phyloP scores from a whole-genome alignment of 2,329 filamentous ascomycete species.

The Trichoderma koningii region DNA sequence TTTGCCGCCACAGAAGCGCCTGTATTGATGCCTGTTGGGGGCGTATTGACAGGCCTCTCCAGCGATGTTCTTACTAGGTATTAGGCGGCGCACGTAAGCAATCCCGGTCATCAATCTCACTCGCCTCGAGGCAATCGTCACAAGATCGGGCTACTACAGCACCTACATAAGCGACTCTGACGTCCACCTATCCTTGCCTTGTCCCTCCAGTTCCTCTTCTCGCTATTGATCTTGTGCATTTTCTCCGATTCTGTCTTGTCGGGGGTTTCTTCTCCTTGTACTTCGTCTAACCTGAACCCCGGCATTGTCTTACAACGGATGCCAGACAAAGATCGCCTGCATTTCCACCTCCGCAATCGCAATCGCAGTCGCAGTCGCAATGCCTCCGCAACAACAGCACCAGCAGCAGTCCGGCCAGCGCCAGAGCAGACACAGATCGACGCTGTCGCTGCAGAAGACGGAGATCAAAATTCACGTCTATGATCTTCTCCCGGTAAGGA shows the following conservation, averaged over 20 bases:
- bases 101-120: conserved; percentile 6
- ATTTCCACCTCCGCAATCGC: conserved; percentile 33
- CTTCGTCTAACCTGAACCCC: neutral
- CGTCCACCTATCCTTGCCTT: neutral
- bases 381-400: conserved; percentile 20
- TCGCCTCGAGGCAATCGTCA: conserved; percentile 1
- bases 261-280: too few relatives aligned
- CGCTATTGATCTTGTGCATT: too few relatives aligned
- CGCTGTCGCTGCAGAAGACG: conserved; percentile 69
- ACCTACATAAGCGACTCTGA: neutral
- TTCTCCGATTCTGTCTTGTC: too few relatives aligned
- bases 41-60: conserved; percentile 7
- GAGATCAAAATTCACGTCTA: conserved; percentile 78
- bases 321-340: conserved; percentile 1
- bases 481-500: conserved; percentile 68
- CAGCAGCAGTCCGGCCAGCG: conserved; percentile 33
- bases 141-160: neutral
- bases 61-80: neutral
- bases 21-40: neutral
- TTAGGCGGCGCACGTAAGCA: conserved; percentile 2
- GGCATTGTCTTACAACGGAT: conserved; percentile 29
- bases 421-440: conserved; percentile 58
- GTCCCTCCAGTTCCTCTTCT: neutral
- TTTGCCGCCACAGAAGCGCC: conserved; percentile 11
- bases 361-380: conserved; percentile 7